Percentiles rank a stretch among this genome's conserved stretches.
Evolutionary conservation across 1,284 basidiomycete species (phyloP).

Genomic region (Trichosporon sp.): DNA sequence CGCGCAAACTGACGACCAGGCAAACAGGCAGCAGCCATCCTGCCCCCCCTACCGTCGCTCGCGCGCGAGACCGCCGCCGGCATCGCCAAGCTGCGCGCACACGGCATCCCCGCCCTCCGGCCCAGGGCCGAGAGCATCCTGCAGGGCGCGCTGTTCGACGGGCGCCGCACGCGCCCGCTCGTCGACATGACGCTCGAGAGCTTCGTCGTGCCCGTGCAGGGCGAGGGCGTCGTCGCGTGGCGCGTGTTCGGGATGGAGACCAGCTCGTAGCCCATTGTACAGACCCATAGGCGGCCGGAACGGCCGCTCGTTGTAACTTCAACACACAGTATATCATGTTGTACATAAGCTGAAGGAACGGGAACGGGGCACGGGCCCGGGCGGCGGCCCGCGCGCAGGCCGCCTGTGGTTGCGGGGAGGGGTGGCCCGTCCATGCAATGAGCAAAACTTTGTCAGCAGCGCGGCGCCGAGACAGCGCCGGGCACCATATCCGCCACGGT

Average conservation of each 20-base stretch:
- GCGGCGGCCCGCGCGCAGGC: not conserved
- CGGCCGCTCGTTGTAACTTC: not conserved
- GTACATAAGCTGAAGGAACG: not conserved
- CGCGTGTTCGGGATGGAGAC: conserved; percentile 16
- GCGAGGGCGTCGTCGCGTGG: conserved; percentile 9
- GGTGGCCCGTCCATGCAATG: conserved; percentile 11
- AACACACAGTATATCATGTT: conserved; percentile 6
- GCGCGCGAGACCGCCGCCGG: not conserved
- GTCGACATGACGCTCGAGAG: conserved; percentile 35
- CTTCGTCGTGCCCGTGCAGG: not conserved
- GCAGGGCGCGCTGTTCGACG: conserved; percentile 29
- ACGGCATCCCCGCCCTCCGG: not conserved
- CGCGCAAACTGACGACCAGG: conserved; percentile 4
- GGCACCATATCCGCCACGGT: too few species aligned
- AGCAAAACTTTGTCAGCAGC: not conserved
- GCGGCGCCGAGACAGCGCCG: too few species aligned
- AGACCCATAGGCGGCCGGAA: not conserved
- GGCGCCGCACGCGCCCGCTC: conserved; percentile 20
- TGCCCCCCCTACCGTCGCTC: conserved; percentile 33
- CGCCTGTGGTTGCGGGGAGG: not conserved
- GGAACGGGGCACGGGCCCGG: not conserved
- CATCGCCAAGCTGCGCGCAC: not conserved
- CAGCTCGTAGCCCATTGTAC: not conserved
- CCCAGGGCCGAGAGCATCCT: conserved; percentile 22
- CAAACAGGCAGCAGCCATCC: conserved; percentile 13